A percentile compares a stretch with the other conserved stretches of the same genome.
Conservation (phyloP, 768 basidiomycete genomes). For the Trametes cinnabarina region DNA sequence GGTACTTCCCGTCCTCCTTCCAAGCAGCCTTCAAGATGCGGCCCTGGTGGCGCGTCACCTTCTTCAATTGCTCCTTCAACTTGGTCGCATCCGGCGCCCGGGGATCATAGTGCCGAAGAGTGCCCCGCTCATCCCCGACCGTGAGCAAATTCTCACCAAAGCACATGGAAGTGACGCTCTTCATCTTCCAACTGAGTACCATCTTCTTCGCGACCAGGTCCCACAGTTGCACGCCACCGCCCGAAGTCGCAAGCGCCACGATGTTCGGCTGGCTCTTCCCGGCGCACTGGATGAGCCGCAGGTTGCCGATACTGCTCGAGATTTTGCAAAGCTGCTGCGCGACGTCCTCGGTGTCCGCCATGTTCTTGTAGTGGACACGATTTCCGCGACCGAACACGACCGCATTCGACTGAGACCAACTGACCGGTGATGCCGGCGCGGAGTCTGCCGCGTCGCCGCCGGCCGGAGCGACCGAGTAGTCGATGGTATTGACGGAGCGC, state of each 20-base stretch:
- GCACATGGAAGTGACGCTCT: conserved; percentile 58
- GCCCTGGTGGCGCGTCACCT: conserved; percentile 66
- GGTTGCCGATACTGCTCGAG: conserved; percentile 43
- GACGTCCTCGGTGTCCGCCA: conserved; percentile 35
- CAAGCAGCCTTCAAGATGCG: conserved; percentile 65
- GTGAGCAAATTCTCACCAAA: conserved; percentile 70
- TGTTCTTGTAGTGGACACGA: conserved; percentile 51
- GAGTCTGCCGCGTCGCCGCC: conserved; percentile 12
- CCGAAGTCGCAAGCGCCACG: conserved; percentile 61
- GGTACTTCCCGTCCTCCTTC: conserved; percentile 61
- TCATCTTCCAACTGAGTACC: conserved; percentile 54
- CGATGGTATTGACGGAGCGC: conserved; percentile 14
- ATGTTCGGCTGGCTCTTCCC: conserved; percentile 35
- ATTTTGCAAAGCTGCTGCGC: conserved; percentile 52
- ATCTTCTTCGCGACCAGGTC: conserved; percentile 58
- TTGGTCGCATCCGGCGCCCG: conserved; percentile 45
- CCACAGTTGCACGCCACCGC: conserved; percentile 71
- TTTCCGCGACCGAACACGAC: conserved; percentile 54
- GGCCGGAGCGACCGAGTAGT: conserved; percentile 15
- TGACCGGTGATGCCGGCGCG: conserved; percentile 28
- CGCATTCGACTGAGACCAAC: conserved; percentile 44
- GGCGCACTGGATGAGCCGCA: conserved; percentile 42
- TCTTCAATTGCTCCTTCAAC: conserved; percentile 59
- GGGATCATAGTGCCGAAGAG: conserved; percentile 73
- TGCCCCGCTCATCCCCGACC: conserved; percentile 64